Base-by-base conservation (phyloP, 2,329 filamentous ascomycete genomes). In the Hortaea werneckii region DNA sequence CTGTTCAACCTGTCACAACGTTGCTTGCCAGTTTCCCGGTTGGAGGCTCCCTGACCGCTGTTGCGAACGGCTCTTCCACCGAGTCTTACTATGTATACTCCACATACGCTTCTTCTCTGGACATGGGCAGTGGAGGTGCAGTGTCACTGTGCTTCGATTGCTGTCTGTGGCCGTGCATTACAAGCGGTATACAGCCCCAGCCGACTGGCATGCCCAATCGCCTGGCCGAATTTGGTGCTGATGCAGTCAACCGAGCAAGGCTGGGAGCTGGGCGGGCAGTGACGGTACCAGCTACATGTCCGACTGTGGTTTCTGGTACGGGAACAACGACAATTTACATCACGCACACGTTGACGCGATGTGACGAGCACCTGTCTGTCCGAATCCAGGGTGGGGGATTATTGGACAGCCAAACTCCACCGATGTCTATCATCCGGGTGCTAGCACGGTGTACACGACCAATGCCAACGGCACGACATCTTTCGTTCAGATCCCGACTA, bases 241-340 rank as follows among this genome's bases (percentile, higher is more conserved):
- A 37, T 13, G 46, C 8, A 10, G 30, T 37, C 35, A 41, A 32
- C 28, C 32, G 30, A 29, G 12, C 39, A 12, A 42, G 41, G 20
- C 20, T 20, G 20, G 20, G 20, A 20, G 20, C 20, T 2, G 20
- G 20, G 4, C 20, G 20, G 20, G 20, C 20, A 20, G 20, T 20
- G 20, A 20, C 20, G 20, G 20, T 20, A 20, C 20, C 20, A 20
- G 9, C 20, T 9, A 13, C 10, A 59, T 56, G 11, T 61, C 58
- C 44, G 54, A 42, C 26, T 45, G 59, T 30, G 54, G 52, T 2
- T 52, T 20, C 54, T 8, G 47, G 52, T 6, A 51, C 52, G 26
- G 57, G 58, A 2, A 62, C 59, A 5, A 62, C 56, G 2, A 62
- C 60, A 6, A 35, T 62, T 9, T 58, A 57, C 44, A 61, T 57